Conservation (phyloP, 208 protist species). For the Trypanosomatidae sp. region DNA sequence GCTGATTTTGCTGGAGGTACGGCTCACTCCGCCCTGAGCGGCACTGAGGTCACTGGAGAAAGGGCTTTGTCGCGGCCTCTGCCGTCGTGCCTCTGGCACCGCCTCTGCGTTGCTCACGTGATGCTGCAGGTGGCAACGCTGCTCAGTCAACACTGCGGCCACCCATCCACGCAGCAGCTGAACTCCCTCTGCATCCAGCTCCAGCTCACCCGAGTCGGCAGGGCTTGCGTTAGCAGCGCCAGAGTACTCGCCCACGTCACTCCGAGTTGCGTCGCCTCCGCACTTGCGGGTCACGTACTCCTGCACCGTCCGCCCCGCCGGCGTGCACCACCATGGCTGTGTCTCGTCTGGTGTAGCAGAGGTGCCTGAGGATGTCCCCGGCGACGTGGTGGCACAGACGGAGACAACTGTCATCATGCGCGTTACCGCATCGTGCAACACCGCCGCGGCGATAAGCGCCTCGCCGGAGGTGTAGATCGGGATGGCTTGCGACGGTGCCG, state of each 20-base stretch:
- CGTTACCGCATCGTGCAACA: slow-evolving; percentile 59
- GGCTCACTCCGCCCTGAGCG: background rate
- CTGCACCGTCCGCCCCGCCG: slow-evolving; percentile 4
- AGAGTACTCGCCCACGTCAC: background rate
- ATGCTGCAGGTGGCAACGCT: background rate
- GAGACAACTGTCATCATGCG: slow-evolving; percentile 20
- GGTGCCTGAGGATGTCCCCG: background rate
- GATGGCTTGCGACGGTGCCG: slow-evolving; percentile 11
- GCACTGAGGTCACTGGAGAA: background rate
- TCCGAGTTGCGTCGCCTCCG: background rate
- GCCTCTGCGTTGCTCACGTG: background rate
- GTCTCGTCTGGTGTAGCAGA: background rate
- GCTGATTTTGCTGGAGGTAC: background rate
- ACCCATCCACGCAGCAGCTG: slow-evolving; percentile 15
- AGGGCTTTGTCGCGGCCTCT: background rate
- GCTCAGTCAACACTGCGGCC: background rate
- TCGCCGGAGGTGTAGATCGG: slow-evolving; percentile 35
- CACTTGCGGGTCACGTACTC: slow-evolving; percentile 20
- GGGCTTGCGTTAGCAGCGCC: background rate
- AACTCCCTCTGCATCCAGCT: slow-evolving; percentile 8
- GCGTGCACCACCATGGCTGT: background rate
- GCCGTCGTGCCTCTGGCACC: background rate
- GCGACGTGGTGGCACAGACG: background rate
- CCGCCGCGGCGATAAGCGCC: slow-evolving; percentile 46
- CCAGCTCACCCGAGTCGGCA: background rate